Percentiles rank a stretch among this genome's conserved stretches.
These are phyloP conservation scores for Jatropha curcas DNA, from an alignment of 345 rosid species.

Conservation along the genomic window DNA sequence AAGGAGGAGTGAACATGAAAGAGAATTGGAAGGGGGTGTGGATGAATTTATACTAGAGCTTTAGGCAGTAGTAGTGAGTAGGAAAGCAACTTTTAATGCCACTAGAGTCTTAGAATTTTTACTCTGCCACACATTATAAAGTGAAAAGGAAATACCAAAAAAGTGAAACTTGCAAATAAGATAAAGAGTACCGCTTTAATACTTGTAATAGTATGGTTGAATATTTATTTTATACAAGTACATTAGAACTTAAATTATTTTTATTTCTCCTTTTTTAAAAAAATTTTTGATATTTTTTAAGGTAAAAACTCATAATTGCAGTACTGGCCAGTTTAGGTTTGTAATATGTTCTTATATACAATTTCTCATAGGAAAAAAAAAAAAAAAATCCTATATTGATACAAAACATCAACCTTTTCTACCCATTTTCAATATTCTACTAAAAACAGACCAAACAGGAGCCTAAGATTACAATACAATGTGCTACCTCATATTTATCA, in stretches of 20 bases:
- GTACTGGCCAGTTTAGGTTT: too few species aligned
- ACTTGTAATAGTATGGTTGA: background rate
- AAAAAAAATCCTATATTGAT: too few species aligned
- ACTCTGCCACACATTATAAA: constrained; percentile 26
- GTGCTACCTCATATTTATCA: background rate
- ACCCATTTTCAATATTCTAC: background rate
- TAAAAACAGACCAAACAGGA: constrained; percentile 15
- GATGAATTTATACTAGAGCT: constrained; percentile 40
- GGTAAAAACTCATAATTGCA: too few species aligned
- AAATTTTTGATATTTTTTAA: too few species aligned
- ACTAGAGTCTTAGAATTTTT: constrained; percentile 10
- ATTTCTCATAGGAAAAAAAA: too few species aligned
- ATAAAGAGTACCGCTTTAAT: background rate
- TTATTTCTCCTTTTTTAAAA: too few species aligned
- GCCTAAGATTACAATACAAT: background rate
- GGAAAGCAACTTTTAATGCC: constrained; percentile 8
- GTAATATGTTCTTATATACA: too few species aligned
- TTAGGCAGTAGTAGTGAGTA: background rate
- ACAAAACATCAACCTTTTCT: background rate
- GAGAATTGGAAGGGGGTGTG: constrained; percentile 29
- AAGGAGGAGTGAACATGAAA: constrained; percentile 21
- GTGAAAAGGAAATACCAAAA: background rate
- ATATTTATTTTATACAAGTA: background rate
- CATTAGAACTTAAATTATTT: too few species aligned
- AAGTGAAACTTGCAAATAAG: background rate